Conservation (phyloP, 768 basidiomycete species). For the Hortiboletus flavorubellus region DNA sequence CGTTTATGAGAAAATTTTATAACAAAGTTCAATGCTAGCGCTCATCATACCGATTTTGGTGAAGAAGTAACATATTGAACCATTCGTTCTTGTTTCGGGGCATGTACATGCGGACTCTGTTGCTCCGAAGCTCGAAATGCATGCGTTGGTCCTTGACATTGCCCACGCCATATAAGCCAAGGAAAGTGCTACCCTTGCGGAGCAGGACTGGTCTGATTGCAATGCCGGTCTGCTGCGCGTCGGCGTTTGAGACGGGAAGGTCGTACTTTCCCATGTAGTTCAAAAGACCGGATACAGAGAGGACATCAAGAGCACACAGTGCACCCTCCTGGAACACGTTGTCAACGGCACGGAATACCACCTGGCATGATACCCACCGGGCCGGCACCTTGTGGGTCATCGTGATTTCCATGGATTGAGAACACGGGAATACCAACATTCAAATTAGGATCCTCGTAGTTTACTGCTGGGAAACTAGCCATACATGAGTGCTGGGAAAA, state of each 20-base stretch:
- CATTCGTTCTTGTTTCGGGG: conserved; percentile 86
- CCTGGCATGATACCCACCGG: conserved; percentile 48
- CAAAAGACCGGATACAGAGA: conserved; percentile 89
- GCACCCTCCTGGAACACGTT: conserved; percentile 75
- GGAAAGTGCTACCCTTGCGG: conserved; percentile 76
- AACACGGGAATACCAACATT: conserved; percentile 97
- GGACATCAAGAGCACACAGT: conserved; percentile 89
- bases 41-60: conserved; percentile 83
- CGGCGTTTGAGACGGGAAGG: conserved; percentile 68
- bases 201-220: conserved; percentile 88
- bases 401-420: conserved; percentile 99
- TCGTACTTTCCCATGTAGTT: conserved; percentile 99
- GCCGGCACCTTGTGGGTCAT: conserved; percentile 96
- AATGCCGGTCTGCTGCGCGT: conserved; percentile 67
- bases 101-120: conserved; percentile 95
- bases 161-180: conserved; percentile 95
- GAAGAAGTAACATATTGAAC: conserved; percentile 92
- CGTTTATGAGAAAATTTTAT: conserved; percentile 9
- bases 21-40: background rate
- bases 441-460: conserved; percentile 95
- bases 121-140: conserved; percentile 93
- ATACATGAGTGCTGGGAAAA: background rate
- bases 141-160: conserved; percentile 96
- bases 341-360: background rate
- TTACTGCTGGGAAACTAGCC: conserved; percentile 87